phyloP scores from a whole-genome alignment of 345 rosid genomes.

The Hevea brasiliensis region DNA sequence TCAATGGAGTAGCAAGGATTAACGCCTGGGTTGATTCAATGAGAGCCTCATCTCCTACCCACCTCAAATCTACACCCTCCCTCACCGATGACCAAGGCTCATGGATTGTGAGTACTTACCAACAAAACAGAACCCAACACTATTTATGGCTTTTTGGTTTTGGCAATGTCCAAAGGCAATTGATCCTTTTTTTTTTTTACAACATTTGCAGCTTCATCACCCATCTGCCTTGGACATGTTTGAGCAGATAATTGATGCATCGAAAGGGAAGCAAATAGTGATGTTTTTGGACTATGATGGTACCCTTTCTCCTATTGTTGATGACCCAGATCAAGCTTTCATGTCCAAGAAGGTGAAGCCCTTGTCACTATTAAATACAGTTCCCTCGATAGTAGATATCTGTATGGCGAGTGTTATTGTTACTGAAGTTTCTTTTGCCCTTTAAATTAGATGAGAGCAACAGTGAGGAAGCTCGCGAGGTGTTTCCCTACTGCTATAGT shows the following conservation, averaged over 20 bases:
- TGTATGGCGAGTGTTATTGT: background rate
- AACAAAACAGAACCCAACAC: background rate
- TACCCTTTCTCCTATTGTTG: conserved; percentile 89
- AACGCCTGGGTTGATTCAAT: conserved; percentile 85
- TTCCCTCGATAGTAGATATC: too few species aligned
- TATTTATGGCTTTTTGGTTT: background rate
- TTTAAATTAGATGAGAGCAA: conserved; percentile 71
- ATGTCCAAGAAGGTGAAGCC: conserved; percentile 72
- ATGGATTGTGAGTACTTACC: conserved; percentile 55
- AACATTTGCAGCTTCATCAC: conserved; percentile 47
- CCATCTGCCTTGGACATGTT: conserved; percentile 89
- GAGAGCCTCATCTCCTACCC: conserved; percentile 95
- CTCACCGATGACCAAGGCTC: conserved; percentile 41
- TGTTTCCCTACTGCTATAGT: conserved; percentile 91
- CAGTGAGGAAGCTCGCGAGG: conserved; percentile 62
- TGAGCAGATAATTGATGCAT: conserved; percentile 58
- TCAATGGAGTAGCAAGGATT: conserved; percentile 54
- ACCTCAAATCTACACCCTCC: conserved; percentile 49
- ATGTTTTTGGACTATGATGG: conserved; percentile 94
- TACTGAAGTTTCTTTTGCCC: background rate
- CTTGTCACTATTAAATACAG: background rate
- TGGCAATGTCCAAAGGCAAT: background rate
- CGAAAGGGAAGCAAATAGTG: conserved; percentile 76
- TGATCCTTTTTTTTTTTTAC: background rate
- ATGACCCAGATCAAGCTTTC: conserved; percentile 87